Base-by-base conservation (phyloP, 306 rosid genomes). In the Vigna reflexopilosa region DNA sequence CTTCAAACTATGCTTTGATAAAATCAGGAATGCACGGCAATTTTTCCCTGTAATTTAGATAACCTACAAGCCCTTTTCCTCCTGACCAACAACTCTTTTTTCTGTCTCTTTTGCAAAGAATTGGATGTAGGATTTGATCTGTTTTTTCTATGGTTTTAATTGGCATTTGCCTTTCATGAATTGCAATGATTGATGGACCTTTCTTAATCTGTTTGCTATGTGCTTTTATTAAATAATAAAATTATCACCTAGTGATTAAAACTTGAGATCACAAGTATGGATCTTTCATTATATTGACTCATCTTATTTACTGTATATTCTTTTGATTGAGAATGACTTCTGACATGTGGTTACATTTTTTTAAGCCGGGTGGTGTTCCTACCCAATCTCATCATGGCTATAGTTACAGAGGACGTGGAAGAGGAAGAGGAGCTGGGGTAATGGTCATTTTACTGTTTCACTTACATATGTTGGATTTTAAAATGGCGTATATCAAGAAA, bases 401-500 rank as follows among this genome's bases (percentile, higher is more conserved):
- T 45, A 77, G 73, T 74, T 89, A 90, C 67, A 71, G 96, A 80
- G 97, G 96, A 50, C 94, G 86, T 5, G 98, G 88, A 76, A 84
- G 96, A 83, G 98, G 97, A 70, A 85, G 88, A 75, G 94, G 90
- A 79, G 34, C 42, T 80, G 94, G 87, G 94, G 98, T 94, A 91
- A 87, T 75, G 34, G 26, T 51, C 30, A 72, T 7, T 77, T 78
- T 69, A 2, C 57, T 66, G 58, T 51, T 57, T 12, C 45, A 8
- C 62, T 78, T 72, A 52, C 2, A 58, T 49, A 67, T 70, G 38
- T 50, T 24, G 44, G 55, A 12, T 48, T 24, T 69, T 75, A 16
- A 14, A 42, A 20, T 5, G 11, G 66, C 11, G 16, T 59, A n/a
- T 67, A 51, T 30, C 9, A 28, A 2, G 77, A 73, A 77, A 1